Evolutionary conservation across 208 protist genomes (phyloP), one percentile per base, ranked within the genome.

Genomic region (Leishmania tarentolae): DNA sequence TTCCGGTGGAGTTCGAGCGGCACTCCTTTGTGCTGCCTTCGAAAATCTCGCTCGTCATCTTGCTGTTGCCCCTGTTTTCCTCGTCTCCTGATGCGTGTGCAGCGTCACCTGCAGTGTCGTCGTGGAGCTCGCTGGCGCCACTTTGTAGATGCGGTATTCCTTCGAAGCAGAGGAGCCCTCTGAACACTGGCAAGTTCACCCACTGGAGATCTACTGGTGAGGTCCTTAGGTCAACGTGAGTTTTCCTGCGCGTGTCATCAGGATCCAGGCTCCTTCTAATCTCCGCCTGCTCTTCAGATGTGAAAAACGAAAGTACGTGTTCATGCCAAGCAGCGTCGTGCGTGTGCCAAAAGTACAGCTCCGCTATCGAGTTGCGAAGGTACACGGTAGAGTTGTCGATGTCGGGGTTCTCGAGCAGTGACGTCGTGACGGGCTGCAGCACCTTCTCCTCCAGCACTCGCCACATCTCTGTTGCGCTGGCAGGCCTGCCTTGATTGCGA

Each of bases 111-210:
- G 35, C 40, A 2, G 56, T 11, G 52, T 53, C 31, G 35, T 46
- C 53, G 9, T 28, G 28, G 52, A 19, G 50, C 28, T 19, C 72
- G 37, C 52, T 53, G 47, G 40, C 21, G 46, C 19, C 42, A 11
- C 40, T 53, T 3, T 83, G 47, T 53, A 88, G 57, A 47, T 57
- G 8, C 2, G 91, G 87, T 11, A 85, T 70, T 65, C 83, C 74
- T 68, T 85, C 73, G 75, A 93, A 95, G 83, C 91, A 95, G 77
- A 90, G 86, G 47, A 93, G 79, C 71, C 91, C 91, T 21, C 86
- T 82, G 76, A 95, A 93, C 11, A 92, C 42, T 17, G 91, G 91
- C 37, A 95, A 44, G 15, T 82, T 78, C 1, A 53, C 57, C 78
- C 86, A 88, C n/a, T 76, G 61, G 11, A 86, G 19, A 17, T 46